Evolutionary conservation across 768 basidiomycete species (phyloP).

Genomic region (Calvatia gigantea): DNA sequence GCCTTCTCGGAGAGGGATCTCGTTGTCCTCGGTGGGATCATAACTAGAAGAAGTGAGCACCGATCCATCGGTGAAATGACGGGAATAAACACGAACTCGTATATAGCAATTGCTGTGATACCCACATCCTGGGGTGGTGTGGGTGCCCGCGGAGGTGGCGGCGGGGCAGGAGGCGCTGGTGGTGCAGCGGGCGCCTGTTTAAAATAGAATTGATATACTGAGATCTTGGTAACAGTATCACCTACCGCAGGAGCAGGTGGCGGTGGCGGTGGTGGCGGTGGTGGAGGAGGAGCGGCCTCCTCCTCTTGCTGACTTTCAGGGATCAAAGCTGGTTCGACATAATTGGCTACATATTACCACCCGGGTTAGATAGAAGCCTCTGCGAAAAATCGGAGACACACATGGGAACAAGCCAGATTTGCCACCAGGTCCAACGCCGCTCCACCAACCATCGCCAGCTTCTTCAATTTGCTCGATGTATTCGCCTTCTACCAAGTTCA

Average conservation of each 20-base stretch:
- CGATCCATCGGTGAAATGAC: not conserved
- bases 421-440: constrained; percentile 65
- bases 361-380: not conserved
- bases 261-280: constrained; percentile 58
- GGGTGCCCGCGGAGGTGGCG: constrained; percentile 46
- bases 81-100: constrained; percentile 50
- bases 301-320: constrained; percentile 32
- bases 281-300: constrained; percentile 40
- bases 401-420: constrained; percentile 85
- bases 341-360: constrained; percentile 56
- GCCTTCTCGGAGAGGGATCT: constrained; percentile 80
- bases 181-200: constrained; percentile 5
- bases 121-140: constrained; percentile 56
- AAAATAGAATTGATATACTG: not conserved
- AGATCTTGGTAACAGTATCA: not conserved
- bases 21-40: constrained; percentile 89
- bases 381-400: constrained; percentile 28
- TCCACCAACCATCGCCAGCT: constrained; percentile 92
- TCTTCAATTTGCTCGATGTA: constrained; percentile 79
- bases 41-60: constrained; percentile 46
- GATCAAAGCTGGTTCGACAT: constrained; percentile 72
- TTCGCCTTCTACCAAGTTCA: constrained; percentile 77
- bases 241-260: constrained; percentile 36
- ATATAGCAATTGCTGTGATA: constrained; percentile 59
- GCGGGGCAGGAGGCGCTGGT: constrained; percentile 42